Evolutionary conservation across 164 flowering plant genomes (phyloP), one percentile per base, ranked within the genome.

Genomic region (Platanus orientalis): DNA sequence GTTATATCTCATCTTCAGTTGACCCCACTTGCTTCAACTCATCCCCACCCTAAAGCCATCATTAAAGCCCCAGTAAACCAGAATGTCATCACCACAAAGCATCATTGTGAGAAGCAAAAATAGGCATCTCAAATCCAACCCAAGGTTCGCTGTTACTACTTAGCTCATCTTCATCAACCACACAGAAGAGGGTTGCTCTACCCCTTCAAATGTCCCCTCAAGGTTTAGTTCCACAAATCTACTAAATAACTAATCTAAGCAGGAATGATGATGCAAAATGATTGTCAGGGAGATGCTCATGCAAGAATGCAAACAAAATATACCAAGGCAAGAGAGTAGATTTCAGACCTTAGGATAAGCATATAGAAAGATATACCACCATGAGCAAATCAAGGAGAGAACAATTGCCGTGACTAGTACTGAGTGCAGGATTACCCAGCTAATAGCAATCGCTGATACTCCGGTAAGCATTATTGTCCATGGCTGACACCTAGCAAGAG

Each of bases 301-400:
- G 23, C 9, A 45, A 25, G 12, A 7, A 39, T 11, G 53, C 27
- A n/a, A 13, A 42, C 17, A 42, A 58, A 32, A n/a, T 29, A 16
- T 7, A 57, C 9, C 44, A 34, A 3, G 30, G 51, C 24, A 36
- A 49, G 47, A 1, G 21, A 27, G 23, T n/a, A 52, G 60, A 27
- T 58, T 29, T 47, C 79, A 45, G 68, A 93, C 98, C 98, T 93
- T 85, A 13, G 98, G 98, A 69, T 90, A 93, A 36, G 92, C 72
- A 64, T 84, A 89, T 27, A 93, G 81, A 70, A 93, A 93, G 59
- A 90, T 81, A 72, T 90, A 90, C 97, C 98, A 93, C 98, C 98
- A 90, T 23, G 80, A 52, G 64, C 73, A 70, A 49, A 88, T 83
- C 16, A 85, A n/a, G 19, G 69, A 59, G 20, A 66, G 29, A 30